A percentile compares a stretch with the other conserved stretches of the same genome.
Evolutionary conservation across 2,329 filamentous ascomycete species (phyloP).

Genomic region (Didymella pinodella): DNA sequence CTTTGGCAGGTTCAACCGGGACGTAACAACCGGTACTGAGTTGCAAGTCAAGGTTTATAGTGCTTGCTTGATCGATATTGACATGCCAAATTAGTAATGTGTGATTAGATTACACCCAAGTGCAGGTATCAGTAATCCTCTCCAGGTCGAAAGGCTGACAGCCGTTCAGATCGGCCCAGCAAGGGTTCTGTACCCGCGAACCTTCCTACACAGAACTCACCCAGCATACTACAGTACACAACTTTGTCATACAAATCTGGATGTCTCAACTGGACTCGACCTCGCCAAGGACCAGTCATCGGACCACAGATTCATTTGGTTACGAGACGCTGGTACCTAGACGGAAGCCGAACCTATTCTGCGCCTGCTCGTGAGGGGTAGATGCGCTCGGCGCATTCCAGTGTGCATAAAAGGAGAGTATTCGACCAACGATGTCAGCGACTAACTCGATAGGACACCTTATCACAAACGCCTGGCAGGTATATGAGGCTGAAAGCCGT

Average conservation of each 20-base stretch:
- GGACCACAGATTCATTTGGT: too few species aligned
- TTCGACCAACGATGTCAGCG: too few species aligned
- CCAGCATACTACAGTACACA: background rate
- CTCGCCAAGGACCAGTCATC: background rate
- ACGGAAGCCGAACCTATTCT: too few species aligned
- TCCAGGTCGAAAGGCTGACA: background rate
- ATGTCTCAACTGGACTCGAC: background rate
- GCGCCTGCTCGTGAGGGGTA: too few species aligned
- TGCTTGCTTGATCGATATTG: background rate
- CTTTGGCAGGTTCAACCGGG: conserved; percentile 7
- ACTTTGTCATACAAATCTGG: background rate
- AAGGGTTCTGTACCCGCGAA: background rate
- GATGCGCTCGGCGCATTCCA: too few species aligned
- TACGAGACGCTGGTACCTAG: too few species aligned
- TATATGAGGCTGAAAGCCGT: too few species aligned
- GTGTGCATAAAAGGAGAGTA: too few species aligned
- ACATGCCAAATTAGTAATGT: background rate
- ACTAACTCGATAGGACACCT: too few species aligned
- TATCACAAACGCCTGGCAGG: too few species aligned
- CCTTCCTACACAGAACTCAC: background rate
- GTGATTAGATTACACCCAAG: background rate
- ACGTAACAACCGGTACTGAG: background rate
- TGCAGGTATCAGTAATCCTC: background rate
- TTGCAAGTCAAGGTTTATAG: background rate
- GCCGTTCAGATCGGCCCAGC: background rate